A percentile compares a stretch with the other conserved stretches of the same genome.
These are phyloP conservation scores for Aspergillus carlsbadensis DNA, from an alignment of 495 filamentous ascomycete genomes.

Conservation along the genomic window DNA sequence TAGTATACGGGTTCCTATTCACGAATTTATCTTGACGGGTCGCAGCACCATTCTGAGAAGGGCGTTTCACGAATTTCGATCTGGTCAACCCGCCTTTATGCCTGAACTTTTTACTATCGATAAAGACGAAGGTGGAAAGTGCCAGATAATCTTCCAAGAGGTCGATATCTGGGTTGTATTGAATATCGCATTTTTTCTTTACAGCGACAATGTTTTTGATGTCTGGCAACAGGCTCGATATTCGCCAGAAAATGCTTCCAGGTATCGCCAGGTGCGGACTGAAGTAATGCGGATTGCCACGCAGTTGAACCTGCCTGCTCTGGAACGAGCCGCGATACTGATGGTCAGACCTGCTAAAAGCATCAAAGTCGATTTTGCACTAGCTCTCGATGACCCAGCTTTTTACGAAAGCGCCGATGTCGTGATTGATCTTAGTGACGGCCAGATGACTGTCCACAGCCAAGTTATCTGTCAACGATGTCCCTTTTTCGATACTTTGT, in stretches of 20 bases:
- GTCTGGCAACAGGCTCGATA: slow-evolving; percentile 75
- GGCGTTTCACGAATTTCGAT: slow-evolving; percentile 54
- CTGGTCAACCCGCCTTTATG: slow-evolving; percentile 40
- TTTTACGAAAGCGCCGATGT: slow-evolving; percentile 78
- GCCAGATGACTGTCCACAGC: slow-evolving; percentile 67
- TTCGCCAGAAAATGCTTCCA: slow-evolving; percentile 57
- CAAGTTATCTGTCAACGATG: slow-evolving; percentile 77
- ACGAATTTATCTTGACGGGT: slow-evolving; percentile 73
- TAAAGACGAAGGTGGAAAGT: slow-evolving; percentile 45
- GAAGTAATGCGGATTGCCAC: slow-evolving; percentile 81
- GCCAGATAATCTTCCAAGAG: slow-evolving; percentile 58
- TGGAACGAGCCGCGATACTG: slow-evolving; percentile 74
- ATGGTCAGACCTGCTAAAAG: slow-evolving; percentile 63
- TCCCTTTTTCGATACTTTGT: slow-evolving; percentile 89
- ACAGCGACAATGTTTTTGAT: slow-evolving; percentile 77
- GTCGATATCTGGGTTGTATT: slow-evolving; percentile 73
- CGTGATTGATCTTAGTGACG: slow-evolving; percentile 72
- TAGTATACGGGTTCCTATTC: slow-evolving; percentile 71
- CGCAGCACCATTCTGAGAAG: slow-evolving; percentile 68
- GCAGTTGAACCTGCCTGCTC: slow-evolving; percentile 59
- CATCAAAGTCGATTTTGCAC: slow-evolving; percentile 65
- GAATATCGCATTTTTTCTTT: slow-evolving; percentile 77
- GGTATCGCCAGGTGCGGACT: slow-evolving; percentile 73
- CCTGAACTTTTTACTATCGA: slow-evolving; percentile 62
- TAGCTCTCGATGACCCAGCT: slow-evolving; percentile 60